These are phyloP conservation scores for Dentipellis sp. DNA, from an alignment of 768 basidiomycete genomes.

Conservation along the genomic window DNA sequence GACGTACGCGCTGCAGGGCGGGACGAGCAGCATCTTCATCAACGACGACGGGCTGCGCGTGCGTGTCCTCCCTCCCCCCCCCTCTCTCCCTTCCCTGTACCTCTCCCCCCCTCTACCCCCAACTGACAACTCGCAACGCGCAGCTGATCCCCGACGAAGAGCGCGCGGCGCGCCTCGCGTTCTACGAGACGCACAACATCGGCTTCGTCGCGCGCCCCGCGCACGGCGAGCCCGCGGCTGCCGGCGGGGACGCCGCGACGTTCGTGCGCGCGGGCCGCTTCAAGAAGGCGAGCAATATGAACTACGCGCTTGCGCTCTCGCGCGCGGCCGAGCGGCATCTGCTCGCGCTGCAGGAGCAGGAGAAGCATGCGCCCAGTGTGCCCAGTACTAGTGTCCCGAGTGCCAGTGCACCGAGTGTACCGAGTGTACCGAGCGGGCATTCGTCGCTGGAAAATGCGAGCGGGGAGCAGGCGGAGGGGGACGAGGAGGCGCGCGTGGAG, in stretches of 20 bases:
- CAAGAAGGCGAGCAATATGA: slow-evolving; percentile 45
- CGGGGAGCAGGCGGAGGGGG: not conserved
- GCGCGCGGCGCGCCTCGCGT: slow-evolving; percentile 36
- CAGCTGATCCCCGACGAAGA: slow-evolving; percentile 33
- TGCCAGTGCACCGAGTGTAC: too few relatives aligned
- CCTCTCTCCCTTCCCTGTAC: not conserved
- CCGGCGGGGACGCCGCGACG: slow-evolving; percentile 26
- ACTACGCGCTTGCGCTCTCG: slow-evolving; percentile 28
- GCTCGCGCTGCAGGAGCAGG: slow-evolving; percentile 14
- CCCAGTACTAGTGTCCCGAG: too few relatives aligned
- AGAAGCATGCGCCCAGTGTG: slow-evolving; percentile 13
- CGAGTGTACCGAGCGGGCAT: too few relatives aligned
- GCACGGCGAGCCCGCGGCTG: slow-evolving; percentile 28
- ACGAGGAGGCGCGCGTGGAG: slow-evolving; percentile 20
- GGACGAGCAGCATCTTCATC: slow-evolving; percentile 46
- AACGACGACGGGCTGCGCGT: slow-evolving; percentile 57
- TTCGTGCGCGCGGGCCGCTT: slow-evolving; percentile 37
- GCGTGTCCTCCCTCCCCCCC: not conserved
- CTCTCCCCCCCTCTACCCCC: not conserved
- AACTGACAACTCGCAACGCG: not conserved
- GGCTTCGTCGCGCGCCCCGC: slow-evolving; percentile 53
- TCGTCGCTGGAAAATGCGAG: not conserved
- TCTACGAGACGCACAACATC: slow-evolving; percentile 48
- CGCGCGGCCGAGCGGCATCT: slow-evolving; percentile 28
- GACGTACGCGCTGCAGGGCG: slow-evolving; percentile 59